Evolutionary conservation across 305 asterid genomes (phyloP).

Genomic region (Caryopteris hybrid): DNA sequence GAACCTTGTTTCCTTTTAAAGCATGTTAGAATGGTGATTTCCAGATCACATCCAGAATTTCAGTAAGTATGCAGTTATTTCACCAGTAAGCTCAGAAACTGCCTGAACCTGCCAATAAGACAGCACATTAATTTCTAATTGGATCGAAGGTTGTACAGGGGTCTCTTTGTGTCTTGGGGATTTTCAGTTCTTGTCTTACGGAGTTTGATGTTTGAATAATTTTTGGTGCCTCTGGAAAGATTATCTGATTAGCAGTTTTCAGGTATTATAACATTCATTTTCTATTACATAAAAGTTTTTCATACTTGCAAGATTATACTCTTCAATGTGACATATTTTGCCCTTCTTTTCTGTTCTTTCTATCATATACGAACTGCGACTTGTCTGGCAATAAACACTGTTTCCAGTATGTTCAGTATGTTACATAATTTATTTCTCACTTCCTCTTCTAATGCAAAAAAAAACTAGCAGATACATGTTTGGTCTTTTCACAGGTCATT

Average conservation of each 20-base stretch:
- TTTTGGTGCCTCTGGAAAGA: neutral
- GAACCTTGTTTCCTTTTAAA: neutral
- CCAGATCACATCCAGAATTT: neutral
- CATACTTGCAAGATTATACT: neutral
- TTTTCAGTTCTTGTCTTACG: neutral
- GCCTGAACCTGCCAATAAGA: neutral
- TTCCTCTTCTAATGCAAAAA: no score
- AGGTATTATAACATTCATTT: neutral
- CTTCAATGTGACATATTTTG: neutral
- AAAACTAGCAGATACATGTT: no score
- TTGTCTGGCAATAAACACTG: neutral
- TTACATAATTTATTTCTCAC: no score
- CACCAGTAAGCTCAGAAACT: neutral
- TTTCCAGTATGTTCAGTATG: neutral
- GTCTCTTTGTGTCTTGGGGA: neutral
- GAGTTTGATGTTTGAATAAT: neutral
- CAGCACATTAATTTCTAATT: neutral
- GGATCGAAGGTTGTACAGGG: neutral
- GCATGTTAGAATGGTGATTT: neutral
- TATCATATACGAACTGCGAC: neutral
- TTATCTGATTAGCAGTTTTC: neutral
- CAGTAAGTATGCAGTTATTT: neutral
- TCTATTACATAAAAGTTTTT: neutral
- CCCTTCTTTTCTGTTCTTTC: no score
- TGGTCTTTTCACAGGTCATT: no score